Evolutionary conservation across 139 green algal genomes (phyloP).

Genomic region (Axilococcus clingmanii): DNA sequence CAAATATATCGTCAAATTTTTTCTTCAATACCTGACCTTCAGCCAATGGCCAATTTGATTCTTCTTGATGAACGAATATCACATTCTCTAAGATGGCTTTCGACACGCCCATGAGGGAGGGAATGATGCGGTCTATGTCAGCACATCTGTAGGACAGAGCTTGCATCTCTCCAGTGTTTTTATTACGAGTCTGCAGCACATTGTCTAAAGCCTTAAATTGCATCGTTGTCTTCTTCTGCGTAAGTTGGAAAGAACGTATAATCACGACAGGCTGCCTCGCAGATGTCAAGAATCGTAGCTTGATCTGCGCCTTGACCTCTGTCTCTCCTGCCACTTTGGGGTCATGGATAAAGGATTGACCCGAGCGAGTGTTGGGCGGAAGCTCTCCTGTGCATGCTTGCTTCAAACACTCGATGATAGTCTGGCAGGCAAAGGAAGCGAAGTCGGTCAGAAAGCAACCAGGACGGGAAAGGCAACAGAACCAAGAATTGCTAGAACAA

Average conservation of each 20-base stretch:
- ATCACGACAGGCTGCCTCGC: conserved; percentile 62
- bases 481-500: background rate
- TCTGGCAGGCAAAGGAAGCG: conserved; percentile 48
- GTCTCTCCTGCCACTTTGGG: conserved; percentile 80
- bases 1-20: conserved; percentile 98
- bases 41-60: conserved; percentile 92
- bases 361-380: conserved; percentile 79
- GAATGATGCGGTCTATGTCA: conserved; percentile 88
- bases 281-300: conserved; percentile 71
- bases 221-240: conserved; percentile 48
- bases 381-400: conserved; percentile 88
- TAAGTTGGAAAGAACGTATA: conserved; percentile 75
- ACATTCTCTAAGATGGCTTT: conserved; percentile 94
- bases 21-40: conserved; percentile 86
- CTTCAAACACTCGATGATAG: conserved; percentile 97
- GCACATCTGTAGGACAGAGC: conserved; percentile 59
- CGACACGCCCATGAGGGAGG: conserved; percentile 86
- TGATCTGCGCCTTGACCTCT: conserved; percentile 96
- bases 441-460: background rate
- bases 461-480: background rate
- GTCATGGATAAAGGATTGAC: conserved; percentile 91
- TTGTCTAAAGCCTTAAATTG: conserved; percentile 82
- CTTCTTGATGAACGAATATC: conserved; percentile 99
- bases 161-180: conserved; percentile 55
- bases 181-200: conserved; percentile 58